A percentile compares a stretch with the other conserved stretches of the same genome.
phyloP scores from a whole-genome alignment of 169 alveolate genomes.

The Plasmodium reichenowi region DNA sequence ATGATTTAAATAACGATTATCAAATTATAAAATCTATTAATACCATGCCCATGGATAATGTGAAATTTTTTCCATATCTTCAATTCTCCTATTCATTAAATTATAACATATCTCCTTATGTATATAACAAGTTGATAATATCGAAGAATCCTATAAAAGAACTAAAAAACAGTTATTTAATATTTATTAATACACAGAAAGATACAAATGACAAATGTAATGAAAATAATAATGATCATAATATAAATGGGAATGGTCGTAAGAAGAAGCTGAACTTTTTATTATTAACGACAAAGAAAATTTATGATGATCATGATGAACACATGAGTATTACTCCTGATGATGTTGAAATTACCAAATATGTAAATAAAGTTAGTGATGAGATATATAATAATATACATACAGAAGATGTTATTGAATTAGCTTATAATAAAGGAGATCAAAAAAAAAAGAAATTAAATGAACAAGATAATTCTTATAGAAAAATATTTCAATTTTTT shows the following conservation, averaged over 20 bases:
- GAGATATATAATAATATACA: constrained; percentile 1
- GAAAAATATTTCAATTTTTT: constrained; percentile 29
- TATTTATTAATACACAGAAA: constrained; percentile 45
- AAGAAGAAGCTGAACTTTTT: constrained; percentile 31
- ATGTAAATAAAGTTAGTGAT: constrained; percentile 32
- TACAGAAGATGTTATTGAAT: constrained; percentile 60
- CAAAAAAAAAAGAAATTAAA: constrained; percentile 37
- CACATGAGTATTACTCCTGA: constrained; percentile 24
- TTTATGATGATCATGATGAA: constrained; percentile 20
- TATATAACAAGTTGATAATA: constrained; percentile 21
- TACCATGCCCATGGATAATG: not conserved
- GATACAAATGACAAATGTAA: not conserved
- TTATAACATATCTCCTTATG: constrained; percentile 58
- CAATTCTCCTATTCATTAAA: constrained; percentile 39
- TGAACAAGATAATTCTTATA: constrained; percentile 42
- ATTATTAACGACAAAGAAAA: constrained; percentile 28
- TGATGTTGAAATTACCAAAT: constrained; percentile 35
- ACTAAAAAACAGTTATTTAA: constrained; percentile 54
- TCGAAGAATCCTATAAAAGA: constrained; percentile 64
- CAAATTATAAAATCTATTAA: constrained; percentile 21
- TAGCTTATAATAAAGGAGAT: constrained; percentile 47
- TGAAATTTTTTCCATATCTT: constrained; percentile 42
- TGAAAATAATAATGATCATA: not conserved
- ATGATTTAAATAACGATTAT: constrained; percentile 38
- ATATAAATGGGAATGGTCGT: constrained; percentile 11